Evolutionary conservation across 208 protist genomes (phyloP).

Genomic region (Crithidia expoeki): DNA sequence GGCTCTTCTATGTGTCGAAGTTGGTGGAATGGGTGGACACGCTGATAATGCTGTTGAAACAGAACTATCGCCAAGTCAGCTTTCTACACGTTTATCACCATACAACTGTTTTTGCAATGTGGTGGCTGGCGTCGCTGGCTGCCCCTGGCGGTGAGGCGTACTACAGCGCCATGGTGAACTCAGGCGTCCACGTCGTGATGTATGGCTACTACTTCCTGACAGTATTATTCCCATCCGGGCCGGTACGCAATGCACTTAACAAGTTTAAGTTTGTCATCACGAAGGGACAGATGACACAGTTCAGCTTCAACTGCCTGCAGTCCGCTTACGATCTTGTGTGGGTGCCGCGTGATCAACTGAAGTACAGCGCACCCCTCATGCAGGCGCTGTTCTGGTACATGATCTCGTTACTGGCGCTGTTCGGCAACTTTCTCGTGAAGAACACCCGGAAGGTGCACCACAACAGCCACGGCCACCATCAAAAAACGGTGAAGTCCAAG

Average conservation of each 20-base stretch:
- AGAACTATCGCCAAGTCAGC: slow-evolving; percentile 78
- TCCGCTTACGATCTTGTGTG: slow-evolving; percentile 68
- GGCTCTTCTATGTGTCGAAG: slow-evolving; percentile 84
- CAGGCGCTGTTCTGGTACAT: slow-evolving; percentile 81
- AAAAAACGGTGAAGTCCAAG: too few relatives aligned
- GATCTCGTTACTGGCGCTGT: slow-evolving; percentile 72
- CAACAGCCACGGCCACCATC: not conserved
- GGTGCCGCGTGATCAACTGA: slow-evolving; percentile 48
- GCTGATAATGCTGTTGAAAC: slow-evolving; percentile 73
- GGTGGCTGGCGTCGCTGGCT: slow-evolving; percentile 55
- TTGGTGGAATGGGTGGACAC: slow-evolving; percentile 82
- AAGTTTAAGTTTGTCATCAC: slow-evolving; percentile 83
- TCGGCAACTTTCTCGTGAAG: slow-evolving; percentile 77
- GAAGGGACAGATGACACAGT: slow-evolving; percentile 79
- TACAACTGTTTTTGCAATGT: slow-evolving; percentile 75
- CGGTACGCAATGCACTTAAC: slow-evolving; percentile 57
- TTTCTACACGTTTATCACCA: slow-evolving; percentile 89
- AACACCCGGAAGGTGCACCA: slow-evolving; percentile 27
- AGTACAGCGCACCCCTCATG: slow-evolving; percentile 57
- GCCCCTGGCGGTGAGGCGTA: slow-evolving; percentile 79
- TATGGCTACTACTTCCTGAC: slow-evolving; percentile 87
- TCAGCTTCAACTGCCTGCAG: slow-evolving; percentile 72
- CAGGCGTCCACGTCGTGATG: slow-evolving; percentile 81
- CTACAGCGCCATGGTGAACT: slow-evolving; percentile 85
- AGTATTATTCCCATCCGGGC: slow-evolving; percentile 54